Evolutionary conservation across 2,329 filamentous ascomycete species (phyloP).

Genomic region (Periglandula ipomoeae): DNA sequence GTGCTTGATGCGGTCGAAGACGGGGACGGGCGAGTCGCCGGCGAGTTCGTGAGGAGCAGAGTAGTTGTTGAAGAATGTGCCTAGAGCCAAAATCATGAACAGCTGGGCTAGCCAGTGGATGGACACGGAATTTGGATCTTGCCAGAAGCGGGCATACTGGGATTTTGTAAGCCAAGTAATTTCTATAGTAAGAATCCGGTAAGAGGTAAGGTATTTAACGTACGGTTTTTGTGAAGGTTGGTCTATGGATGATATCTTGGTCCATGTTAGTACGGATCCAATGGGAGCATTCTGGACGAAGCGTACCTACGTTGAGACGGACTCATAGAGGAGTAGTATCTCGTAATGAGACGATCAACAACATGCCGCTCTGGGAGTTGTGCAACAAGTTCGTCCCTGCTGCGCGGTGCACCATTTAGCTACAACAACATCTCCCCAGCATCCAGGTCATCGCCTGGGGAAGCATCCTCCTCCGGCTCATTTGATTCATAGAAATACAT

Average conservation of each 20-base stretch:
- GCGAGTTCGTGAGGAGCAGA: too few relatives aligned
- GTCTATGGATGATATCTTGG: slow-evolving; percentile 43
- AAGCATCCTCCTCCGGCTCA: slow-evolving; percentile 24
- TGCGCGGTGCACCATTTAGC: slow-evolving; percentile 27
- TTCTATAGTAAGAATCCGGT: too few relatives aligned
- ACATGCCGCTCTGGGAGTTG: slow-evolving; percentile 36
- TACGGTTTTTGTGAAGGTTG: slow-evolving; percentile 38
- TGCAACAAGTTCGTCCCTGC: slow-evolving; percentile 37
- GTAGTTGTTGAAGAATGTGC: too few relatives aligned
- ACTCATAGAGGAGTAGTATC: slow-evolving; percentile 44
- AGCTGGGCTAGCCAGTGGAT: slow-evolving; percentile 42
- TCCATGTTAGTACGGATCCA: slow-evolving; percentile 6
- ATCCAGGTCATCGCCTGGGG: slow-evolving; percentile 24
- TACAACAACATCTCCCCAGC: slow-evolving; percentile 35
- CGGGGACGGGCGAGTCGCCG: slow-evolving; percentile 25
- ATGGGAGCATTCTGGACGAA: background rate
- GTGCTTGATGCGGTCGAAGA: slow-evolving; percentile 35
- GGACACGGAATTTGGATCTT: slow-evolving; percentile 28
- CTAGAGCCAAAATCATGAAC: too few relatives aligned
- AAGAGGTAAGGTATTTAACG: too few relatives aligned
- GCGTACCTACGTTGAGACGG: slow-evolving; percentile 38
- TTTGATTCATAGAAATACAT: slow-evolving; percentile 44
- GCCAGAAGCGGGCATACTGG: slow-evolving; percentile 44
- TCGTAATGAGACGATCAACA: slow-evolving; percentile 40
- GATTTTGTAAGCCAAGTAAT: too few relatives aligned